Base-by-base conservation (phyloP, 371 early-diverging fungal genomes). In the Mucor plumbeus region DNA sequence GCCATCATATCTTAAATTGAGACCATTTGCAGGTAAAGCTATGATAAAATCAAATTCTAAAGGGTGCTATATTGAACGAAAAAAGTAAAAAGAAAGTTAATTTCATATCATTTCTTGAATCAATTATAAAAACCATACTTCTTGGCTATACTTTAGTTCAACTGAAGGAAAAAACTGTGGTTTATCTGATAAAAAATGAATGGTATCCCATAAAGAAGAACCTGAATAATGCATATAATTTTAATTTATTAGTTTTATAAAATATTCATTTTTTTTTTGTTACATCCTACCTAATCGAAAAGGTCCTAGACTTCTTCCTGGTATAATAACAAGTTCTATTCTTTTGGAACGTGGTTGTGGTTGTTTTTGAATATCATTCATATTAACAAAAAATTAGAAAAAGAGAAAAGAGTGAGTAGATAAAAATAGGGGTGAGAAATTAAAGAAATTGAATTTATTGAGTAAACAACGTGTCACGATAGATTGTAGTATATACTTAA, bases 141-240 rank as follows among this genome's bases (percentile, higher is more conserved):
- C 82, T 55, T 88, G 85, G 50, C 85, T 83, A 61, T 90, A 91
- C 63, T 87, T 89, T 35, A 88, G 76, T 34, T 90, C 89, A n/a
- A 91, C 90, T n/a, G 76, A 68, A 41, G 88, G 85, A 35, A 88
- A 82, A 63, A 82, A 76, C 8, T 81, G 78, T 7, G 82, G 77
- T 53, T 77, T 82, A 44, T 83, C 85, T 10, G 83, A 74, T 54
- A 88, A 68, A 39, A 82, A 78, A 15, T 81, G 78, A 39, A 86
- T 75, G 5, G 73, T 74, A 31, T 86, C 86, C 87, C 85, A 86
- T 39, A 88, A 59, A 1, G 88, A 84, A n/a, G 84, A 79, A 26
- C 88, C 88, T 85, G 67, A 7, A 31, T 38, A 54, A 54, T 39
- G 8, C 38, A 39, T 21, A 13, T 26, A 9, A 26, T 14, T 6